Evolutionary conservation across 495 filamentous ascomycete species (phyloP), one percentile per base, ranked within the genome.

Genomic region (Hypoxylon fragiforme): DNA sequence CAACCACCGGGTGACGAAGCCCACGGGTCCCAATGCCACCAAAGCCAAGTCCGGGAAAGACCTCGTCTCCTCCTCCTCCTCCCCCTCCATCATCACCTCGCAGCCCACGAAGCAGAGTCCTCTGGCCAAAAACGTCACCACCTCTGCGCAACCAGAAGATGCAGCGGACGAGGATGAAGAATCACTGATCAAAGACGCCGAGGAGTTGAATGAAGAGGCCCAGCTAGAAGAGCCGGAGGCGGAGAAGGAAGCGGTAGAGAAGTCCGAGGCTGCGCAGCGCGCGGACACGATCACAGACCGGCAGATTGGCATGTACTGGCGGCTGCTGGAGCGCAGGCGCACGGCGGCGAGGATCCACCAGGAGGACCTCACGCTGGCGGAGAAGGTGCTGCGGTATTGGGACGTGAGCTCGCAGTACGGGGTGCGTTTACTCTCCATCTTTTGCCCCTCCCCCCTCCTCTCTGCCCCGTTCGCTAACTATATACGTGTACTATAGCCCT

Each of bases 351-450:
- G 65, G 70, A 84, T 92, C 36, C 94, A 97, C 66, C 88, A 91
- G 71, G 65, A 82, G 54, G 86, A 74, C 2, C 65, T 98, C 43
- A 74, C 76, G 3, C 57, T 89, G 7, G 77, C 87, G 34, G 94
- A 97, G 78, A 92, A 90, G 76, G 85, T 96, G 37, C 74, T 92
- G 56, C 73, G 92, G 56, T 86, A 95, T 62, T 98, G 90, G 71
- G 94, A 98, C 67, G 82, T 95, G 32, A 89, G 83, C 42, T 85
- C 76, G 54, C 89, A 95, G 68, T 98, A 88, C 70, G 94, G 94
- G 51, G 91, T 95, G 81, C 69, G 88, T 85, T 13, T 21, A 45
- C 45, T 19, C 9, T 18, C 9, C 4, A 3, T 37, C 13, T 16
- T 14, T 6, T 37, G 4, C 34, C 12, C 22, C 24, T 38, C 20